A percentile compares a stretch with the other conserved stretches of the same genome.
phyloP scores from a whole-genome alignment of 371 early-diverging fungal genomes.

The Mortierella polycephala region DNA sequence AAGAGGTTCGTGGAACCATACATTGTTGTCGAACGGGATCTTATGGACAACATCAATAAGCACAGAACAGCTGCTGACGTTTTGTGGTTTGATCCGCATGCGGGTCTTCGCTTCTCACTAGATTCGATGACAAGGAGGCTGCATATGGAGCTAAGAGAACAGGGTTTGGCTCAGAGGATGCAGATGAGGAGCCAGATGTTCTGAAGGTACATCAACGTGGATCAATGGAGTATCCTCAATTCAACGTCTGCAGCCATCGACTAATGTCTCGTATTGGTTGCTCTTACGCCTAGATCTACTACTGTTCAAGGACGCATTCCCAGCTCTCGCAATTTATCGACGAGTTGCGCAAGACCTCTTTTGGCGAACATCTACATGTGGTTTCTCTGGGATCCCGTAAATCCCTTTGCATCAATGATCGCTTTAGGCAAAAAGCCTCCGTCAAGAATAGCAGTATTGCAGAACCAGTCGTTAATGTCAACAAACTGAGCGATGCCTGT shows the following conservation, averaged over 20 bases:
- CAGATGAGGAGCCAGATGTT: slow-evolving; percentile 61
- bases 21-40: background rate
- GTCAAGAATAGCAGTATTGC: slow-evolving; percentile 53
- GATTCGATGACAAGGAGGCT: slow-evolving; percentile 32
- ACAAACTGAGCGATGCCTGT: slow-evolving; percentile 46
- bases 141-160: slow-evolving; percentile 15
- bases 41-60: background rate
- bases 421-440: slow-evolving; percentile 65
- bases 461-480: slow-evolving; percentile 23
- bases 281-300: slow-evolving; percentile 66
- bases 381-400: slow-evolving; percentile 88
- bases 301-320: slow-evolving; percentile 92
- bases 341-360: slow-evolving; percentile 87
- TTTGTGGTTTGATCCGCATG: slow-evolving; percentile 9
- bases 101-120: background rate
- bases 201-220: slow-evolving; percentile 57
- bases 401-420: slow-evolving; percentile 84
- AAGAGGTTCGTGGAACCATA: slow-evolving; percentile 55
- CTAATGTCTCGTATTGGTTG: background rate
- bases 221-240: background rate
- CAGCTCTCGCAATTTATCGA: slow-evolving; percentile 93
- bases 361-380: slow-evolving; percentile 65
- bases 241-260: too few species aligned
- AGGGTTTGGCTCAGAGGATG: slow-evolving; percentile 26
- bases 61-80: background rate